phyloP scores from a whole-genome alignment of 2,329 filamentous ascomycete species.

The Phyllosticta citribraziliensis region DNA sequence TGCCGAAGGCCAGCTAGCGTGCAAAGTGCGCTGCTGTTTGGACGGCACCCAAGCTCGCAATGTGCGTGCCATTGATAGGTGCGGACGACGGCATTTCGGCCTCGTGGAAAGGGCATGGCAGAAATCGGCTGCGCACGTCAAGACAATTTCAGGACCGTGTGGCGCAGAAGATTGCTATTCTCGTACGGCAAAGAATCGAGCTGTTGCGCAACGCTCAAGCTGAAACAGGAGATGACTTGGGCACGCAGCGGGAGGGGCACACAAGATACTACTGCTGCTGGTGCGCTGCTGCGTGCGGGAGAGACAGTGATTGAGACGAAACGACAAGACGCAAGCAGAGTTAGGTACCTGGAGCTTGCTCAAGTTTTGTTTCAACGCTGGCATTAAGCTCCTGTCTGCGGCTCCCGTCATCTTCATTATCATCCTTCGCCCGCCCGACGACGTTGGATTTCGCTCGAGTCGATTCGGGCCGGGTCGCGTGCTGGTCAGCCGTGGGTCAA shows the following conservation, averaged over 20 bases:
- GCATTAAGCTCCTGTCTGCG: neutral
- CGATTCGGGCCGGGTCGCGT: neutral
- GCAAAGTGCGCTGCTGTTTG: neutral
- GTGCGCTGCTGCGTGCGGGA: neutral
- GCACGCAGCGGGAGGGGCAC: neutral
- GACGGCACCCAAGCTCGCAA: neutral
- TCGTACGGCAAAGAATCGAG: neutral
- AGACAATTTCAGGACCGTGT: neutral
- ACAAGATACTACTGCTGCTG: neutral
- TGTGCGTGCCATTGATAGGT: neutral
- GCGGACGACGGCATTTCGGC: neutral
- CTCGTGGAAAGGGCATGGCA: neutral
- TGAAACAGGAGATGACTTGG: constrained; percentile 8
- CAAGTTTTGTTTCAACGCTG: neutral
- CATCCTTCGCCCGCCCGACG: neutral
- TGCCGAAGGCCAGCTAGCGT: neutral
- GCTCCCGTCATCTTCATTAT: neutral
- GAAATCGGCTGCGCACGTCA: neutral
- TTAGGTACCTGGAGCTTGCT: neutral
- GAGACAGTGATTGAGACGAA: neutral
- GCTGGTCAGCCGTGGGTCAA: neutral
- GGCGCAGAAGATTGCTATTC: neutral
- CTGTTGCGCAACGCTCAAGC: constrained; percentile 8
- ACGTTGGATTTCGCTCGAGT: neutral
- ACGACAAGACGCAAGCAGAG: neutral